A percentile compares a stretch with the other conserved stretches of the same genome.
Evolutionary conservation across 352 stramenopile genomes (phyloP).

Genomic region (Pythium sp.): DNA sequence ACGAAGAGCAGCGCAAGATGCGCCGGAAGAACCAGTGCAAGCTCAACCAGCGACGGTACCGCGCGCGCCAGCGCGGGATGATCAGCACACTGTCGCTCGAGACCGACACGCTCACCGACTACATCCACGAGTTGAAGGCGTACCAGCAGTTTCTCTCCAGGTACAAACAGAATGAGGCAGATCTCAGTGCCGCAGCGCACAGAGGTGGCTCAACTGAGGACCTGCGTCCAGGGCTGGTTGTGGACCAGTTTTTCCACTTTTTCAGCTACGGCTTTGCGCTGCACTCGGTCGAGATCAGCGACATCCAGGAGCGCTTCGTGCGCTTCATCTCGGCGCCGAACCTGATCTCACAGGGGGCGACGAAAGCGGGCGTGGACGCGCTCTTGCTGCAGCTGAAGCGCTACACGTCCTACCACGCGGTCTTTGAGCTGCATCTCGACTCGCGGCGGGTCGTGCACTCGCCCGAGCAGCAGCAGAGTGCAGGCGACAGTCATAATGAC

Average conservation of each 20-base stretch:
- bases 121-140: slow-evolving; percentile 41
- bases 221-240: slow-evolving; percentile 32
- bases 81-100: slow-evolving; percentile 61
- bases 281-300: slow-evolving; percentile 53
- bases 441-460: slow-evolving; percentile 28
- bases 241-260: slow-evolving; percentile 45
- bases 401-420: slow-evolving; percentile 67
- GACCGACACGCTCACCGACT: slow-evolving; percentile 42
- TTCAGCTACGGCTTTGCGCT: slow-evolving; percentile 63
- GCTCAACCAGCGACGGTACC: slow-evolving; percentile 68
- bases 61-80: slow-evolving; percentile 57
- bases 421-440: slow-evolving; percentile 35
- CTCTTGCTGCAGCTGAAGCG: slow-evolving; percentile 64
- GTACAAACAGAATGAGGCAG: slow-evolving; percentile 16
- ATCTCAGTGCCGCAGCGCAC: background rate
- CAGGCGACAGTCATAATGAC: background rate
- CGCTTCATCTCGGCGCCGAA: slow-evolving; percentile 37
- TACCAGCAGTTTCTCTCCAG: slow-evolving; percentile 50
- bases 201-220: slow-evolving; percentile 1
- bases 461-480: slow-evolving; percentile 3
- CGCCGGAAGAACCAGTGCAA: slow-evolving; percentile 73
- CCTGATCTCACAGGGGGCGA: slow-evolving; percentile 33
- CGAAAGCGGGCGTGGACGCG: slow-evolving; percentile 37
- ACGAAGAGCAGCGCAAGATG: slow-evolving; percentile 58
- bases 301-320: slow-evolving; percentile 61